Percentiles rank a stretch among this genome's conserved stretches.
These are phyloP conservation scores for Saccharomyces hybrid DNA, from an alignment of 1,139 yeast genomes.

Conservation along the genomic window DNA sequence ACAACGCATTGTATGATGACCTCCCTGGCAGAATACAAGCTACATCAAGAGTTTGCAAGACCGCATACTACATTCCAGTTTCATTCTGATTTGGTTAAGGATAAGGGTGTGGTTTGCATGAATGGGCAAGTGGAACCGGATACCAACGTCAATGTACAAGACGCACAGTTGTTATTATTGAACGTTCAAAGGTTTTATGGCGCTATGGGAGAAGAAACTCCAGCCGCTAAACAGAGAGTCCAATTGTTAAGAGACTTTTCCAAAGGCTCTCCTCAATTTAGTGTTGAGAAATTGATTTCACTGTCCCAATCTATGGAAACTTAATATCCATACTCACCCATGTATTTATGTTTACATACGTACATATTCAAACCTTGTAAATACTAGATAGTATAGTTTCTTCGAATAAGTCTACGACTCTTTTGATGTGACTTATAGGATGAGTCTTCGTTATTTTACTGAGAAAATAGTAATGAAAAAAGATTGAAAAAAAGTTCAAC, in stretches of 20 bases:
- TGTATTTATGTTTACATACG: background rate
- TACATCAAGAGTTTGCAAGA: conserved; percentile 85
- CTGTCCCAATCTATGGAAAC: conserved; percentile 69
- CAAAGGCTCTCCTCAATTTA: conserved; percentile 54
- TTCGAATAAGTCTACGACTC: background rate
- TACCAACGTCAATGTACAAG: conserved; percentile 50
- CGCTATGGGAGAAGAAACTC: conserved; percentile 42
- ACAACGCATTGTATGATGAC: conserved; percentile 90
- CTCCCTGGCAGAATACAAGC: conserved; percentile 83
- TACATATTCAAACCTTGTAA: background rate
- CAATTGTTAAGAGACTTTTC: conserved; percentile 61
- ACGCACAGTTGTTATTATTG: conserved; percentile 70
- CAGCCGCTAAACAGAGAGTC: conserved; percentile 43
- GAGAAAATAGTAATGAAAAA: background rate
- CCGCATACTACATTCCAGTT: conserved; percentile 91
- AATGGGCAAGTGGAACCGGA: conserved; percentile 79
- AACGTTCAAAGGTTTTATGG: conserved; percentile 89
- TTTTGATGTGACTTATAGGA: background rate
- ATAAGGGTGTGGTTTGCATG: conserved; percentile 69
- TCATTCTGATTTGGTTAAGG: conserved; percentile 67
- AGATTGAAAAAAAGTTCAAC: background rate
- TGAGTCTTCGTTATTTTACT: background rate
- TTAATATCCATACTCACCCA: conserved; percentile 11
- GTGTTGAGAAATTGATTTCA: conserved; percentile 56
- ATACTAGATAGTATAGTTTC: background rate